phyloP scores from a whole-genome alignment of 2,329 filamentous ascomycete species.

The Stachybotrys chartarum region DNA sequence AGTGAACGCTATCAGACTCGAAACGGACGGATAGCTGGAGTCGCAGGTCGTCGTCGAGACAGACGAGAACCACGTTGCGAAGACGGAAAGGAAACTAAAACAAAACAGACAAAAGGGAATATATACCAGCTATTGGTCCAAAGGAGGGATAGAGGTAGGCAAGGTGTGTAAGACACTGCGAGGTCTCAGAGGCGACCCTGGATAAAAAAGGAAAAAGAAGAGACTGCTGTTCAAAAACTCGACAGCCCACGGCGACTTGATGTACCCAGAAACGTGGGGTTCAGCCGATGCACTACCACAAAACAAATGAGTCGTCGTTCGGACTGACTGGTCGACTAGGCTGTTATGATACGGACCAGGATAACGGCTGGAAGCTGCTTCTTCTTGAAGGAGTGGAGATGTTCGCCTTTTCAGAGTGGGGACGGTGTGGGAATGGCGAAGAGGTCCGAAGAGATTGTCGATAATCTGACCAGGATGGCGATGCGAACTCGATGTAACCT shows the following conservation, averaged over 20 bases:
- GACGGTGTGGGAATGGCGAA: too few relatives aligned
- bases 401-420: too few relatives aligned
- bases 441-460: too few relatives aligned
- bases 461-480: too few relatives aligned
- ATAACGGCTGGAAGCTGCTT: too few relatives aligned
- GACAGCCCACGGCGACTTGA: not conserved
- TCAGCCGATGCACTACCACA: not conserved
- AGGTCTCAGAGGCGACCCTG: not conserved
- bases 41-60: too few relatives aligned
- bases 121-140: not conserved
- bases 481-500: too few relatives aligned
- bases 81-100: not conserved
- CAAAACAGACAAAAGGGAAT: not conserved
- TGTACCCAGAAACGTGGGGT: not conserved
- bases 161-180: not conserved
- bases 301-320: not conserved
- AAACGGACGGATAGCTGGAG: too few relatives aligned
- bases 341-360: constrained; percentile 19
- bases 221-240: not conserved
- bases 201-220: constrained; percentile 2
- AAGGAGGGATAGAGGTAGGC: not conserved
- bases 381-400: too few relatives aligned
- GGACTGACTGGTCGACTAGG: not conserved
- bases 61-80: too few relatives aligned
- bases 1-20: too few relatives aligned